Evolutionary conservation across 345 rosid species (phyloP), one percentile per base, ranked within the genome.

Genomic region (Punica granatum): DNA sequence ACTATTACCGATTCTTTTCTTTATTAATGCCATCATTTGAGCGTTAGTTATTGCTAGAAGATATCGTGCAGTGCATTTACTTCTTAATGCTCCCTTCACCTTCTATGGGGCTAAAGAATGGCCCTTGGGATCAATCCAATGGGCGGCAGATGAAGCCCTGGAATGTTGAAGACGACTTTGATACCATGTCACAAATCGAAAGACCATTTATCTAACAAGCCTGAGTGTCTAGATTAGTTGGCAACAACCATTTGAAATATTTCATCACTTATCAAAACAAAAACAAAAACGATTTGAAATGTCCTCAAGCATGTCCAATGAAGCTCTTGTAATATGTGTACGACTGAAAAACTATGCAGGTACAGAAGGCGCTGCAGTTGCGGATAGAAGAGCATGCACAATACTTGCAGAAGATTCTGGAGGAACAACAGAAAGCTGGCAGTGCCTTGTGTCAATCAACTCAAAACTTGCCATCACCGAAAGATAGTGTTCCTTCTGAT

Each of bases 371-470:
- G 32, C 90, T 90, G 72, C 97, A 92, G 81, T 65, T 88, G 56
- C 87, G 97, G 59, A 92, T 92, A 61, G 98, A 92, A 80, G 91
- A 90, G 72, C 97, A 92, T 31, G 98, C 91, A 36, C 84, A 78
- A 69, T 90, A 90, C 79, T 82, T 92, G 80, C 88, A 86, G 69
- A 86, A 82, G 81, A 85, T 92, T 69, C 67, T 92, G 80, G 98
- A 88, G 74, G 88, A 92, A 63, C 96, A 92, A 64, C 85, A 83
- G 81, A 84, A 79, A 82, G 79, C 89, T 35, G 91, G 95, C 48
- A 60, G 69, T 33, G 81, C 74, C 60, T 65, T 83, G 31, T 65
- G 83, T 59, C 71, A 80, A 66, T 78, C 85, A 13, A 30, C 33
- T 33, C 75, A 61, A 67, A 75, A 75, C 70, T 44, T 76, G 73